Percentiles rank a stretch among this genome's conserved stretches.
phyloP scores from a whole-genome alignment of 169 alveolate genomes.

The Perkinsus marinus region DNA sequence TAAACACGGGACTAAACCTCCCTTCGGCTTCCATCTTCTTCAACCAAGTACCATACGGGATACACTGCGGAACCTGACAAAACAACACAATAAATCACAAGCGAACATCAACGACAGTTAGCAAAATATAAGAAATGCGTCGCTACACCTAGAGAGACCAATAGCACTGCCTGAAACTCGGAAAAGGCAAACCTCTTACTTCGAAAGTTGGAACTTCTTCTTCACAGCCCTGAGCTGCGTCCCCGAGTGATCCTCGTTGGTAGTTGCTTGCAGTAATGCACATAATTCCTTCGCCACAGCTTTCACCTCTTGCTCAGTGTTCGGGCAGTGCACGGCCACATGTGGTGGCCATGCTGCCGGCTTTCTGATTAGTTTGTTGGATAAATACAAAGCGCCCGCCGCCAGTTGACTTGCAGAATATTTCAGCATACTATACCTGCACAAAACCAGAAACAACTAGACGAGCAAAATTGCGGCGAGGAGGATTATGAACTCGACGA shows the following conservation, averaged over 20 bases:
- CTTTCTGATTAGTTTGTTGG: background rate
- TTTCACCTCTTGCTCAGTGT: slow-evolving; percentile 5
- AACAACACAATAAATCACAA: background rate
- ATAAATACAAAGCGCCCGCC: background rate
- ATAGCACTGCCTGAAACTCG: no score
- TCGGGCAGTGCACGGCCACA: background rate
- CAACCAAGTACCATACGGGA: background rate
- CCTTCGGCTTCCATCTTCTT: background rate
- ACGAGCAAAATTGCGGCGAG: no score
- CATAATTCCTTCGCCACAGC: slow-evolving; percentile 1
- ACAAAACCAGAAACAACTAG: background rate
- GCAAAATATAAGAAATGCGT: no score
- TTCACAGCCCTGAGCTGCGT: background rate
- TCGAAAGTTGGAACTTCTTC: background rate
- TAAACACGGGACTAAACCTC: background rate
- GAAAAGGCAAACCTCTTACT: no score
- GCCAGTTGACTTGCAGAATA: background rate
- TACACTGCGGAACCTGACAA: background rate
- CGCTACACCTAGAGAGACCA: no score
- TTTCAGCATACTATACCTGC: background rate
- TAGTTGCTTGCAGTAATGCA: background rate
- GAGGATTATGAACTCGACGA: no score
- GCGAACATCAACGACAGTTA: no score
- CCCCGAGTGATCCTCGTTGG: background rate
- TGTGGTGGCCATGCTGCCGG: background rate